These are phyloP conservation scores for Debaryomyces fabryi DNA, from an alignment of 1,139 yeast species.

Conservation along the genomic window DNA sequence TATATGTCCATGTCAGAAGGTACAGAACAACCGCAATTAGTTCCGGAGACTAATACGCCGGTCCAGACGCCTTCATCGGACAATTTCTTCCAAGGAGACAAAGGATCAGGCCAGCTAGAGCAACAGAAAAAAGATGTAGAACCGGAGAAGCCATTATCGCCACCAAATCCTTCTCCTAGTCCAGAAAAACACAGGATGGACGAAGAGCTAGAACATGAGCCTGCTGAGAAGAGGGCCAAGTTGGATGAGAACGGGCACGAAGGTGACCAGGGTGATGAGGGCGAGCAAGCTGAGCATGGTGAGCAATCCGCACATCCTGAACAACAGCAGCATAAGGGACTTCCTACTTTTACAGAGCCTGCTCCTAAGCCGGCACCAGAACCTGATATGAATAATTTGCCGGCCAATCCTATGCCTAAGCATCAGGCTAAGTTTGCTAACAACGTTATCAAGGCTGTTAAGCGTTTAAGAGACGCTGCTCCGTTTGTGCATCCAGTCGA, in stretches of 20 bases:
- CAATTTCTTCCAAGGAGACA: conserved; percentile 21
- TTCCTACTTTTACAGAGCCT: conserved; percentile 42
- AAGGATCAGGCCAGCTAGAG: conserved; percentile 13
- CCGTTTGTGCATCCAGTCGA: conserved; percentile 94
- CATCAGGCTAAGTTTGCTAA: conserved; percentile 79
- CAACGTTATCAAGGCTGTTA: conserved; percentile 76
- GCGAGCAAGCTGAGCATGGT: not conserved
- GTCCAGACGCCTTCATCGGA: conserved; percentile 47
- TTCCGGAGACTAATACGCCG: conserved; percentile 39
- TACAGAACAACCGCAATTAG: conserved; percentile 17
- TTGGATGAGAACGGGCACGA: conserved; percentile 17
- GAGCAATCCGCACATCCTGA: conserved; percentile 12
- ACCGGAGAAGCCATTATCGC: conserved; percentile 46
- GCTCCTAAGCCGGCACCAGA: conserved; percentile 75
- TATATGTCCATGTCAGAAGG: conserved; percentile 20
- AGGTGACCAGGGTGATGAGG: not conserved
- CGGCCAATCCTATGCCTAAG: conserved; percentile 73
- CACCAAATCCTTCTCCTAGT: conserved; percentile 50
- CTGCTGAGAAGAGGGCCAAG: conserved; percentile 25
- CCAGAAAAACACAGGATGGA: conserved; percentile 43
- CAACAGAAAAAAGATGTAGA: conserved; percentile 14
- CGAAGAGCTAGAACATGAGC: conserved; percentile 22
- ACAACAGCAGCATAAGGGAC: conserved; percentile 12
- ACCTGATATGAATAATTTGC: conserved; percentile 71
- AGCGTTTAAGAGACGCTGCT: conserved; percentile 86